A percentile compares a stretch with the other conserved stretches of the same genome.
phyloP scores from a whole-genome alignment of 164 flowering plant genomes.

The Malania oleifera region DNA sequence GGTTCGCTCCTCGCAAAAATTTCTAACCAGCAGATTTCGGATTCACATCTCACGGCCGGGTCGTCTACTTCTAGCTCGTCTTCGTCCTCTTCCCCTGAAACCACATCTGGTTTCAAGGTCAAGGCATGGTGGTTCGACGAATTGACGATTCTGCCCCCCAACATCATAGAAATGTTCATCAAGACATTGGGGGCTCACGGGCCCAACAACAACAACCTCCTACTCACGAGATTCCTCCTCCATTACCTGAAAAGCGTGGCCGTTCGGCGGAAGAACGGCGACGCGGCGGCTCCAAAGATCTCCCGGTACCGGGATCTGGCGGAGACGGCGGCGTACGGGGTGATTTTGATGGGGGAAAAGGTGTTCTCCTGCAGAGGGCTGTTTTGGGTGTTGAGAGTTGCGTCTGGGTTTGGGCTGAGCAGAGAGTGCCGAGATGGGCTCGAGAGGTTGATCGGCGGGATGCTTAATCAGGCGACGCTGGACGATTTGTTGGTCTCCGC shows the following conservation, averaged over 20 bases:
- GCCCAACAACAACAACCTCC: constrained; percentile 44
- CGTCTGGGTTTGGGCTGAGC: constrained; percentile 51
- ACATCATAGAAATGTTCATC: constrained; percentile 41
- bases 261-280: constrained; percentile 14
- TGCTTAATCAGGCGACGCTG: constrained; percentile 71
- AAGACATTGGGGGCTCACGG: constrained; percentile 42
- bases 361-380: constrained; percentile 69
- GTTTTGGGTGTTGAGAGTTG: constrained; percentile 59
- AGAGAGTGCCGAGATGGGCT: constrained; percentile 37
- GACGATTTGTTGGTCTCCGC: constrained; percentile 68
- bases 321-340: constrained; percentile 68
- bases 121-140: constrained; percentile 83
- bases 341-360: constrained; percentile 35
- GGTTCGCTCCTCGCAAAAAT: constrained; percentile 47
- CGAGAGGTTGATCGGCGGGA: constrained; percentile 65
- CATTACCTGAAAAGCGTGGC: constrained; percentile 56
- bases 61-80: constrained; percentile 31
- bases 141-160: constrained; percentile 45
- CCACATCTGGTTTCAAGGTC: constrained; percentile 19
- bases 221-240: constrained; percentile 61
- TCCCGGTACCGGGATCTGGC: constrained; percentile 46
- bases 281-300: neutral
- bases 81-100: constrained; percentile 57
- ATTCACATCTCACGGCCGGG: constrained; percentile 14
- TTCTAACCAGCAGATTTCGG: constrained; percentile 60